Evolutionary conservation across 140 eudicot species (phyloP).

Genomic region (Oenanthe javanica): DNA sequence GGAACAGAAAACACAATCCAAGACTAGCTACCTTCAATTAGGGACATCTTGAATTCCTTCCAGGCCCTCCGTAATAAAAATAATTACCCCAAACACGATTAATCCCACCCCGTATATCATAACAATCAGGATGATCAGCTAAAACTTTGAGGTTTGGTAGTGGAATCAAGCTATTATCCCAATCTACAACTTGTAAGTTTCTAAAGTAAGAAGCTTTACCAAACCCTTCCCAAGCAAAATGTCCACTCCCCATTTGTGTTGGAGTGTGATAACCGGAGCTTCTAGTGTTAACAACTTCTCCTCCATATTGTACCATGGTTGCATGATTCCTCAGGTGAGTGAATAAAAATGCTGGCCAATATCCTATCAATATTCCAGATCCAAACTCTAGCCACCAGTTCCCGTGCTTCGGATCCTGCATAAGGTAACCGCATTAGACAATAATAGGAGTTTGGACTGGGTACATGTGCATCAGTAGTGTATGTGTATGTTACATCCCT

Average conservation of each 20-base stretch:
- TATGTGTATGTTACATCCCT: not conserved
- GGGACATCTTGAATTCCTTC: constrained; percentile 71
- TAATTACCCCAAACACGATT: constrained; percentile 90
- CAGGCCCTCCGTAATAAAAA: constrained; percentile 96
- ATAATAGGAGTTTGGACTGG: not conserved
- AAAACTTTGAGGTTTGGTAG: constrained; percentile 44
- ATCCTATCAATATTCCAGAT: constrained; percentile 49
- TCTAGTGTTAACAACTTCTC: constrained; percentile 72
- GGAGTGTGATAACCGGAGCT: constrained; percentile 62
- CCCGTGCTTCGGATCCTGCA: constrained; percentile 66
- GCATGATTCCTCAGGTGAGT: constrained; percentile 72
- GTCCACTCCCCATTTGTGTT: constrained; percentile 98
- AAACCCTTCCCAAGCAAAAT: constrained; percentile 79
- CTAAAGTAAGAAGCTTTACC: constrained; percentile 84
- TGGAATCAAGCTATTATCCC: constrained; percentile 76
- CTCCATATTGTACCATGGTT: constrained; percentile 92
- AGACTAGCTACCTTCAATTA: constrained; percentile 20
- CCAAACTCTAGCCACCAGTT: constrained; percentile 86
- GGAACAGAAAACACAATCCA: not conserved
- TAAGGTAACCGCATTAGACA: too few species aligned
- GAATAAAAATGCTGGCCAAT: constrained; percentile 87
- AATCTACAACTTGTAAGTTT: constrained; percentile 82
- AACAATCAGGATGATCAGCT: constrained; percentile 88
- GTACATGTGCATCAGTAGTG: not conserved
- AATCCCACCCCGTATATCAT: constrained; percentile 66